phyloP scores from a whole-genome alignment of 192 early-diverging fungal genomes.

The Rhizoclosmatium sp. region DNA sequence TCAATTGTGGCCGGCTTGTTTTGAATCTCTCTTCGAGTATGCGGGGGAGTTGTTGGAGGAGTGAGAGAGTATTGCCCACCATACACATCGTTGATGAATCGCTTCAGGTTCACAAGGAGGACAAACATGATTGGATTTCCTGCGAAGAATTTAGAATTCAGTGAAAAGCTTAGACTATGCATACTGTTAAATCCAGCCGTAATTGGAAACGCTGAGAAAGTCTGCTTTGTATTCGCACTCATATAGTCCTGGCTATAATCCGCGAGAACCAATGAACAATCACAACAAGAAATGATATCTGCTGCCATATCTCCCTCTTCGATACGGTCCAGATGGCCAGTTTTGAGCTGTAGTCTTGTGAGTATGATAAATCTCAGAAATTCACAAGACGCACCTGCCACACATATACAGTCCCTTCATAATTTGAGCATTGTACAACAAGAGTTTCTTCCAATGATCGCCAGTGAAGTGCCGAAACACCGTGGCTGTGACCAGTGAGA shows the following conservation, averaged over 20 bases:
- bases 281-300: conserved; percentile 66
- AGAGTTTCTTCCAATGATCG: conserved; percentile 71
- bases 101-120: conserved; percentile 56
- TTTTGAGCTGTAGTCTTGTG: conserved; percentile 63
- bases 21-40: conserved; percentile 2
- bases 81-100: conserved; percentile 58
- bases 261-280: conserved; percentile 58
- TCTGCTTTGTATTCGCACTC: conserved; percentile 44
- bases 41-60: conserved; percentile 28
- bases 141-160: not conserved
- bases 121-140: conserved; percentile 24
- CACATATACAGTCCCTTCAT: conserved; percentile 70
- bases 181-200: conserved; percentile 22
- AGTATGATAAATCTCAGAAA: not conserved
- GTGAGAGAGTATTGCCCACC: conserved; percentile 45
- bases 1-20: not conserved
- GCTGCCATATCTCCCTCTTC: conserved; percentile 59
- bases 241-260: conserved; percentile 41
- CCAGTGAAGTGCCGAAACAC: conserved; percentile 70
- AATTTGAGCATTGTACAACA: conserved; percentile 59
- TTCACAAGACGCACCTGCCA: conserved; percentile 72
- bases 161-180: conserved; percentile 29
- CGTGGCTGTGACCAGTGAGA: conserved; percentile 68
- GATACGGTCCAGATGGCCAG: conserved; percentile 76
- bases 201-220: conserved; percentile 50